Evolutionary conservation across 2,329 filamentous ascomycete species (phyloP).

Genomic region (Pseudogymnoascus destructans): DNA sequence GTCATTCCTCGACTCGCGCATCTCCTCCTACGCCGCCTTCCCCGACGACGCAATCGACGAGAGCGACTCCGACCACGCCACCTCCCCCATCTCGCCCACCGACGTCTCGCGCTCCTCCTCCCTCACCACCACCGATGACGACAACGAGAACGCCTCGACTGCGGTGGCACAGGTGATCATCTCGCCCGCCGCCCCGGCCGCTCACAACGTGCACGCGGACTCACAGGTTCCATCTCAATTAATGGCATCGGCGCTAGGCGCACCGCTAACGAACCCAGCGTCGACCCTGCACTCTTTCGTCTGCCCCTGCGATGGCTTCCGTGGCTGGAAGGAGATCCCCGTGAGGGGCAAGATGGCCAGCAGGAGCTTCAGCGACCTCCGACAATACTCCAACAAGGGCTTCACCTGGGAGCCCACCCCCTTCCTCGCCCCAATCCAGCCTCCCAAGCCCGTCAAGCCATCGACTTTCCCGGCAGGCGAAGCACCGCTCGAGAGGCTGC

Average conservation of each 20-base stretch:
- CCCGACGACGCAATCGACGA: constrained; percentile 41
- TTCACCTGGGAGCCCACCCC: constrained; percentile 33
- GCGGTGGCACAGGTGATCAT: constrained; percentile 21
- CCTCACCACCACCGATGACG: constrained; percentile 13
- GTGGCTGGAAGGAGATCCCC: constrained; percentile 49
- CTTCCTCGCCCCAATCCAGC: constrained; percentile 14
- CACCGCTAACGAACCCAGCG: constrained; percentile 31
- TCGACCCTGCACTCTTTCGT: constrained; percentile 46
- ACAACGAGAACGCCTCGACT: not conserved
- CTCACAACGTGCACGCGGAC: not conserved
- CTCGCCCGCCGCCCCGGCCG: constrained; percentile 31
- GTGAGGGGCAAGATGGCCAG: constrained; percentile 46
- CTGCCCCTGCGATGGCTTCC: constrained; percentile 43
- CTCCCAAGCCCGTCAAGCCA: constrained; percentile 25
- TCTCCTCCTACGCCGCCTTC: constrained; percentile 42
- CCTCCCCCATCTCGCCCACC: not conserved
- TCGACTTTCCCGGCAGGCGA: constrained; percentile 29
- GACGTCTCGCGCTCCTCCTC: constrained; percentile 30
- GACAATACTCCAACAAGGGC: constrained; percentile 37
- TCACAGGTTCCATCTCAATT: not conserved
- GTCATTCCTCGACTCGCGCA: constrained; percentile 49
- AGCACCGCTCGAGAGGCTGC: constrained; percentile 52
- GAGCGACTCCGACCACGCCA: constrained; percentile 19
- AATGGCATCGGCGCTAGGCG: constrained; percentile 10
- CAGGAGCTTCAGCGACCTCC: constrained; percentile 48